Conservation (phyloP, 1,284 basidiomycete genomes). For the Ceratobasidium papillatum region DNA sequence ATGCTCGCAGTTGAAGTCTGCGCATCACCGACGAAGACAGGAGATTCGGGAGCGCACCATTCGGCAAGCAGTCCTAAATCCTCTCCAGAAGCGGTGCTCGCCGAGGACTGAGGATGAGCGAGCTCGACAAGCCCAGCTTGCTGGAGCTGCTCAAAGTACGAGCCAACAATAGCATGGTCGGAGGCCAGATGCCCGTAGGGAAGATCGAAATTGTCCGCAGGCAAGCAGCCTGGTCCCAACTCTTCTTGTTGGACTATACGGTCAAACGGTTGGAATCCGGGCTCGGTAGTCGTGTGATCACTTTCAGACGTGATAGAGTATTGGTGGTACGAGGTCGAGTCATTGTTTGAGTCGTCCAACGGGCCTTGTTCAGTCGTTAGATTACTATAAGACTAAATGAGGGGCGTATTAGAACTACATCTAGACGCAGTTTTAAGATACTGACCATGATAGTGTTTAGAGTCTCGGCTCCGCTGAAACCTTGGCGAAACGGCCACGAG, state of each 20-base stretch:
- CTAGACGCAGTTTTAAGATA: background rate
- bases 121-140: background rate
- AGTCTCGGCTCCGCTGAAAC: background rate
- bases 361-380: background rate
- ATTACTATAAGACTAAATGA: conserved; percentile 2
- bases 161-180: background rate
- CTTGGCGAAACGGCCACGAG: conserved; percentile 6
- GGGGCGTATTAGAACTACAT: background rate
- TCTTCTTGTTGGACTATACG: conserved; percentile 6
- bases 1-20: conserved; percentile 1
- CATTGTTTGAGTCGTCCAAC: background rate
- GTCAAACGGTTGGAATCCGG: conserved; percentile 14
- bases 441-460: conserved; percentile 18
- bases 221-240: background rate
- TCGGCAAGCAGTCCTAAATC: conserved; percentile 11
- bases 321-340: conserved; percentile 16
- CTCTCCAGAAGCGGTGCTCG: background rate
- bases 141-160: conserved; percentile 4
- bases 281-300: background rate
- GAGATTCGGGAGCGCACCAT: conserved; percentile 26
- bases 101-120: background rate
- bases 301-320: background rate
- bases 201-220: background rate
- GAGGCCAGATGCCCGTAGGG: background rate
- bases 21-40: background rate